phyloP scores from a whole-genome alignment of 208 protist genomes.

The Porcisia deanei region DNA sequence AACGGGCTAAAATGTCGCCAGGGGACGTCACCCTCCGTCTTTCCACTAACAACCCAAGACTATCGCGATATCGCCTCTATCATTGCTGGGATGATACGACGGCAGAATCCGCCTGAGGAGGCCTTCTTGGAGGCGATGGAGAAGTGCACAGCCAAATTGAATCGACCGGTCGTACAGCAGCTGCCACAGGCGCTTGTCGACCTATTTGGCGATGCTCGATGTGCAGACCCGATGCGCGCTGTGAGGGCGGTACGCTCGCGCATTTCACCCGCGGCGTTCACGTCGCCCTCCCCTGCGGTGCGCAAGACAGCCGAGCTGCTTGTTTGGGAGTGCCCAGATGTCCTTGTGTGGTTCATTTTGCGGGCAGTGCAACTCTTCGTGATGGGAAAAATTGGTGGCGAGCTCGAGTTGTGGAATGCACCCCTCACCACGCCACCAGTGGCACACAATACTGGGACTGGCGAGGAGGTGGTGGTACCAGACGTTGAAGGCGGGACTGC shows the following conservation, averaged over 20 bases:
- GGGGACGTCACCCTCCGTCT: neutral
- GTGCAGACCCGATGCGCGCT: constrained; percentile 16
- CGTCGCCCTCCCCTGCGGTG: neutral
- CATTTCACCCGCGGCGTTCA: neutral
- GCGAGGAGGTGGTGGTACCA: neutral
- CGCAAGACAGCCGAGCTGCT: neutral
- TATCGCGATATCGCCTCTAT: constrained; percentile 15
- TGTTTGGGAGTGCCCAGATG: constrained; percentile 21
- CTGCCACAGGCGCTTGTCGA: constrained; percentile 25
- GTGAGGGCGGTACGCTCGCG: neutral
- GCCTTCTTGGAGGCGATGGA: constrained; percentile 64
- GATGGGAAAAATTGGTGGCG: constrained; percentile 7
- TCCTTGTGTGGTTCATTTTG: constrained; percentile 39
- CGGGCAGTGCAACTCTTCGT: constrained; percentile 23
- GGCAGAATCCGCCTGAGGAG: constrained; percentile 38
- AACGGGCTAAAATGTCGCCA: neutral
- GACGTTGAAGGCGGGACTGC: neutral
- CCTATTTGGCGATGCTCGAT: constrained; percentile 41
- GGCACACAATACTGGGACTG: neutral
- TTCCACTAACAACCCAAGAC: constrained; percentile 25
- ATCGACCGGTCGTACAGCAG: constrained; percentile 26
- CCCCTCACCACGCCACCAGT: neutral
- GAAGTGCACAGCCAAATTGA: constrained; percentile 52
- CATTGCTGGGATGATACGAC: constrained; percentile 27
- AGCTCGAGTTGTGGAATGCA: neutral